Conservation (phyloP, 257 asterid genomes). For the Solanum verrucosum region DNA sequence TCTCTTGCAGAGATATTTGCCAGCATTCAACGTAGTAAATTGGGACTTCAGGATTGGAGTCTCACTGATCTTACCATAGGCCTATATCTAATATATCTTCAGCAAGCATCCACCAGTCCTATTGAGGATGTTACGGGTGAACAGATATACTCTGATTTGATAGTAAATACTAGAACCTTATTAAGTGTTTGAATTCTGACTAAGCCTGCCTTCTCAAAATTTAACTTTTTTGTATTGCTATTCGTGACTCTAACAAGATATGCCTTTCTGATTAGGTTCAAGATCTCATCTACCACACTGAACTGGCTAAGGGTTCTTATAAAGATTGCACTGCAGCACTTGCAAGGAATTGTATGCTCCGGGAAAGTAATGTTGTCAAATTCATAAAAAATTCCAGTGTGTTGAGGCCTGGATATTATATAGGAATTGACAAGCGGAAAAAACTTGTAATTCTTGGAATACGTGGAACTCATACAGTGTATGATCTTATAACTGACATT, state of each 20-base stretch:
- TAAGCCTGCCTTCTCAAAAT: background rate
- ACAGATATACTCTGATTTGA: constrained; percentile 56
- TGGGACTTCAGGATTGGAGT: constrained; percentile 94
- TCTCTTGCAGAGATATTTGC: constrained; percentile 69
- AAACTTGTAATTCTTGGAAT: constrained; percentile 79
- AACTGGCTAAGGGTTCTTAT: constrained; percentile 85
- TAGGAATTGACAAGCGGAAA: constrained; percentile 67
- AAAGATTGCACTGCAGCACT: constrained; percentile 53
- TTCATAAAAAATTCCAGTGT: constrained; percentile 64
- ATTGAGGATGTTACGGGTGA: constrained; percentile 74
- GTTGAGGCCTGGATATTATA: constrained; percentile 85
- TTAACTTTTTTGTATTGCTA: background rate
- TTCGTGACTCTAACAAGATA: background rate
- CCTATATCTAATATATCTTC: constrained; percentile 79
- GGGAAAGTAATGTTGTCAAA: constrained; percentile 65
- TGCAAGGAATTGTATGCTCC: constrained; percentile 79
- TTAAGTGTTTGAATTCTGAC: background rate
- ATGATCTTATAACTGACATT: constrained; percentile 77
- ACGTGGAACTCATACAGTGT: constrained; percentile 90
- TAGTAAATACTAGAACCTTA: constrained; percentile 25
- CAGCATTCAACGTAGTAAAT: constrained; percentile 78
- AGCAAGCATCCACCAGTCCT: constrained; percentile 58
- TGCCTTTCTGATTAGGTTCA: constrained; percentile 45
- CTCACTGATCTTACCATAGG: constrained; percentile 89
- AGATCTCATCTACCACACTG: constrained; percentile 78